Percentiles rank a stretch among this genome's conserved stretches.
Evolutionary conservation across 2,329 filamentous ascomycete species (phyloP).

Genomic region (Cladosporium cucumerinum): DNA sequence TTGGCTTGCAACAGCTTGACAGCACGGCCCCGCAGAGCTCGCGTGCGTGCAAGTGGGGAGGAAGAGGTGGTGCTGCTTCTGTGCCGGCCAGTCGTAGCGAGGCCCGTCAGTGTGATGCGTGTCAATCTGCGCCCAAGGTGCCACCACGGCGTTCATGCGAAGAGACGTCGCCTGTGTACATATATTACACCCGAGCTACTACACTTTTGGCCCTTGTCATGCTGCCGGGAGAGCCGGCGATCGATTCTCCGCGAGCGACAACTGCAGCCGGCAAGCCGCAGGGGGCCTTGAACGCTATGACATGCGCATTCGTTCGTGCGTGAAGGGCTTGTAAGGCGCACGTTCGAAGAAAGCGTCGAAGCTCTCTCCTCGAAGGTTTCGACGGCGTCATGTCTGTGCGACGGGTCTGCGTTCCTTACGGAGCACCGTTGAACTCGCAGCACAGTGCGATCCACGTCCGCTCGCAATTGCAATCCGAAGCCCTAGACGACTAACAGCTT

Average conservation of each 20-base stretch:
- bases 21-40: background rate
- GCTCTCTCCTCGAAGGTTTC: conserved; percentile 1
- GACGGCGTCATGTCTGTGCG: background rate
- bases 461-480: background rate
- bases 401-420: background rate
- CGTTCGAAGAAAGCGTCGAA: background rate
- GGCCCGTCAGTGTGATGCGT: background rate
- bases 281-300: background rate
- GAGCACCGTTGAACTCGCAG: background rate
- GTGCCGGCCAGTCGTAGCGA: background rate
- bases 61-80: background rate
- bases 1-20: background rate
- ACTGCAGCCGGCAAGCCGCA: background rate
- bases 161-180: background rate
- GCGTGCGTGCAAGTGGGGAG: background rate
- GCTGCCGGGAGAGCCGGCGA: conserved; percentile 3
- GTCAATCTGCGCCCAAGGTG: conserved; percentile 5
- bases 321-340: background rate
- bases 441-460: background rate
- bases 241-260: conserved; percentile 12
- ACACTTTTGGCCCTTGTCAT: background rate
- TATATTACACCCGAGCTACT: conserved; percentile 1
- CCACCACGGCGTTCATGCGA: conserved; percentile 6
- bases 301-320: background rate
- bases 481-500: background rate